Base-by-base conservation (phyloP, 768 basidiomycete genomes). In the Calocybe gangraenosa region DNA sequence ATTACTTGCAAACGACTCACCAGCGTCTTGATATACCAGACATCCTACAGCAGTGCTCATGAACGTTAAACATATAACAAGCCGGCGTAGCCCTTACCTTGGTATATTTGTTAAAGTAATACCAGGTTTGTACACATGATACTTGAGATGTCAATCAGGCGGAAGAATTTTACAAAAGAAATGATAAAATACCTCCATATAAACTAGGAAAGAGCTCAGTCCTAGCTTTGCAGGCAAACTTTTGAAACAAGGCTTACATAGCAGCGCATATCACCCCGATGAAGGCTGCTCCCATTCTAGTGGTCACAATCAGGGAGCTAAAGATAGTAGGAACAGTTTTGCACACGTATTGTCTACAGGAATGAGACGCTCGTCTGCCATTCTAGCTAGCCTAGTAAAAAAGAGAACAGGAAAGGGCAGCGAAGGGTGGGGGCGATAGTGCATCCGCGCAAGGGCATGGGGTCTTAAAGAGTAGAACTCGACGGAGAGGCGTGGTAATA, bases 81-180 rank as follows among this genome's bases (percentile, higher is more conserved):
- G 30, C 13, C 21, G 42, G 20, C 8, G 7, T 22, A 17, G 25
- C 13, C 42, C 63, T 23, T 50, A 67, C 73, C 53, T 67, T 66
- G 7, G 53, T 56, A 46, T 78, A 79, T 42, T 71, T 67, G 45
- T 67, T 61, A 54, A 74, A 80, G 47, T 78, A 80, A 55, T 73
- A 78, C 69, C 72, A 75, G 0, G 77, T 72, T 55, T 80, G 78
- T 22, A 76, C 70, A 50, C 74, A 77, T 2, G 78, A 76, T 7
- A 80, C 78, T 80, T 22, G 31, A 7, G 14, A 11, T 5, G 47
- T 17, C 46, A 40, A 38, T 37, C 40, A 44, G n/a, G 32, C 41
- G 6, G 44, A 37, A n/a, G 21, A 6, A 22, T 8, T 19, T 7
- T n/a, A 13, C 3, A 13, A 15, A 28, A 46, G 34, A 22, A 18